Evolutionary conservation across 2,329 filamentous ascomycete genomes (phyloP), one percentile per base, ranked within the genome.

Genomic region (Cercospora sp.): DNA sequence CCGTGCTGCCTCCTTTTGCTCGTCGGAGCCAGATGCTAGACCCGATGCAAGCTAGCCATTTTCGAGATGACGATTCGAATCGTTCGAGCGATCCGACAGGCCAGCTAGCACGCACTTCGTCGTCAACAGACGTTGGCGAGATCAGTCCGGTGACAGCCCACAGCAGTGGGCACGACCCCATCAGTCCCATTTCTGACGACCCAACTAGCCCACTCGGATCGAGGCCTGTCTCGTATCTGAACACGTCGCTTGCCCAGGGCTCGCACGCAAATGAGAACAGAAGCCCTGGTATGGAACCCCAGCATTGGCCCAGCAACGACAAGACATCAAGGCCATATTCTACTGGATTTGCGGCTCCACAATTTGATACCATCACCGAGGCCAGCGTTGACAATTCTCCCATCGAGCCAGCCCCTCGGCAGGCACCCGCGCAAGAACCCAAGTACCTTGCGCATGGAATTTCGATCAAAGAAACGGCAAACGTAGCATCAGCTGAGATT

Each of bases 1-100:
- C 70, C 2, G 64, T 73, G 8, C 69, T 79, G 3, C 78, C 78
- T 26, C 75, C 76, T 3, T 80, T 80, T 63, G 76, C 78, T 10
- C 72, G 77, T 8, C 66, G 74, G 36, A 79, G 76, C 63, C 77
- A 77, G 64, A 71, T 72, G 30, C 65, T 78, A 23, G 76, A 79
- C 58, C 72, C 74, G 9, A 58, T 63, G 59, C 74, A 76, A 68
- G 72, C 71, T n/a, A 72, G 69, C 63, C 69, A 73, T 16, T 74
- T 68, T 28, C 66, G 70, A 16, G 73, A 77, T 40, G 72, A 72
- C 12, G 72, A 75, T 6, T 73, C 69, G 13, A 73, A 73, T 60
- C 65, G 67, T 6, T 74, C 72, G 23, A 76, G 73, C 42, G 72
- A 75, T 33, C 74, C 76, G 26, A 73, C 74, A 12, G 64, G 60